Evolutionary conservation across 1,284 basidiomycete species (phyloP).

Genomic region (Sanguinoderma infundibulare): DNA sequence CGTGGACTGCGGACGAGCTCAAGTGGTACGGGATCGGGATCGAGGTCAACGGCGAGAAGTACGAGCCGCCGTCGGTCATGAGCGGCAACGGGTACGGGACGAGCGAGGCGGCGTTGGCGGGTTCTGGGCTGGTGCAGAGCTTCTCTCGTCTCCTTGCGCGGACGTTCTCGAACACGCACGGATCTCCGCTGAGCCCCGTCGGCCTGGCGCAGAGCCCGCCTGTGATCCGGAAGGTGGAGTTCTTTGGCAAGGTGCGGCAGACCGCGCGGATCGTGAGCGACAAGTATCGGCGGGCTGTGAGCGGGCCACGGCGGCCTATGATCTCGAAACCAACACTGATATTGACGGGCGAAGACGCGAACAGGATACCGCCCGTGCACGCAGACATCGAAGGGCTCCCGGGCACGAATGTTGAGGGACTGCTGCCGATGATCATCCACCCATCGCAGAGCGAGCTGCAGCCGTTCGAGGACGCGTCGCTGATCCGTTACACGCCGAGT

Average conservation of each 20-base stretch:
- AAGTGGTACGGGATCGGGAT: constrained; percentile 67
- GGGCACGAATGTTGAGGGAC: constrained; percentile 11
- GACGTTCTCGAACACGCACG: constrained; percentile 37
- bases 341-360: constrained; percentile 28
- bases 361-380: constrained; percentile 14
- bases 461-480: constrained; percentile 47
- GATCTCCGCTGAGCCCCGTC: constrained; percentile 21
- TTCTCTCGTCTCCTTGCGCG: constrained; percentile 47
- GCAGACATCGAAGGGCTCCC: constrained; percentile 25
- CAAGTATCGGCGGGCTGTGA: constrained; percentile 51
- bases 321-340: constrained; percentile 37
- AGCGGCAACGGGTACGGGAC: constrained; percentile 30
- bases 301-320: constrained; percentile 35
- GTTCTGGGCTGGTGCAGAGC: constrained; percentile 50
- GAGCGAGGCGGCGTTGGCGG: constrained; percentile 9
- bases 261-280: constrained; percentile 70
- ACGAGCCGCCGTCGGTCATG: constrained; percentile 10
- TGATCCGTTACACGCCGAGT: constrained; percentile 47
- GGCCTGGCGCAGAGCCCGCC: constrained; percentile 44
- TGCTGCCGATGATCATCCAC: not conserved
- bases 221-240: constrained; percentile 71
- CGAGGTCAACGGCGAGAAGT: constrained; percentile 34
- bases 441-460: constrained; percentile 25
- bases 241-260: constrained; percentile 59
- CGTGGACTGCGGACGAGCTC: constrained; percentile 64